Evolutionary conservation across 192 early-diverging fungal species (phyloP), one percentile per base, ranked within the genome.

Genomic region (Coemansia sp.): DNA sequence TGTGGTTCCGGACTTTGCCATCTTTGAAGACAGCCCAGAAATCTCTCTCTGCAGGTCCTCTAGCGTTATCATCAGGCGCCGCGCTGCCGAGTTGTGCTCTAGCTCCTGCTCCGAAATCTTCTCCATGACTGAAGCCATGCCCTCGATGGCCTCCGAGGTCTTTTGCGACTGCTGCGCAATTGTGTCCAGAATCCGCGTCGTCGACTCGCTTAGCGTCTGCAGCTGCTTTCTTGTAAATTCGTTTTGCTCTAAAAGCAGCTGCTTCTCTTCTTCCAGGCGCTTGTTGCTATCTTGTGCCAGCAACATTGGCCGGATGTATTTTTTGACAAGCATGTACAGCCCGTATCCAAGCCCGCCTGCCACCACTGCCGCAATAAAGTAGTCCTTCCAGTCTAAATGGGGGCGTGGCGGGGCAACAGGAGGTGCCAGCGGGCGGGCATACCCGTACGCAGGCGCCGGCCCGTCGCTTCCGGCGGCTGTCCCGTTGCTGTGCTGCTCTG

Each of bases 301-400:
- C 13, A 78, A 40, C 40, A 67, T 49, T 40, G 63, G 68, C 51
- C 21, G 38, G 38, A 71, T 37, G 42, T 73, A 70, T 48, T 65
- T 63, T 47, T 90, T 87, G 5, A 80, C 83, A 18, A 78, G 53
- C 55, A 78, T 58, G 87, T 85, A 90, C 31, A 90, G 71, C n/a
- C 88, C 90, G 68, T 93, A 95, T n/a, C 88, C 87, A 25, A 92
- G 82, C 8, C 93, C 94, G 48, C 86, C 90, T 13, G 86, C 86
- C 10, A 92, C 84, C 13, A 93, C 85, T 13, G 90, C 82, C 5
- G 87, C 93, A 38, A 99, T 87, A 67, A 92, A 87, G 58, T 90
- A 85, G 68, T 99, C 96, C 54, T 93, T 87, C 96, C 96, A 99
- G 58, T 89, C 89, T 41, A 86, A 81, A n/a, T 60, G 70, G 4